phyloP scores from a whole-genome alignment of 116 monocot genomes.

The Trichopus zeylanicus region DNA sequence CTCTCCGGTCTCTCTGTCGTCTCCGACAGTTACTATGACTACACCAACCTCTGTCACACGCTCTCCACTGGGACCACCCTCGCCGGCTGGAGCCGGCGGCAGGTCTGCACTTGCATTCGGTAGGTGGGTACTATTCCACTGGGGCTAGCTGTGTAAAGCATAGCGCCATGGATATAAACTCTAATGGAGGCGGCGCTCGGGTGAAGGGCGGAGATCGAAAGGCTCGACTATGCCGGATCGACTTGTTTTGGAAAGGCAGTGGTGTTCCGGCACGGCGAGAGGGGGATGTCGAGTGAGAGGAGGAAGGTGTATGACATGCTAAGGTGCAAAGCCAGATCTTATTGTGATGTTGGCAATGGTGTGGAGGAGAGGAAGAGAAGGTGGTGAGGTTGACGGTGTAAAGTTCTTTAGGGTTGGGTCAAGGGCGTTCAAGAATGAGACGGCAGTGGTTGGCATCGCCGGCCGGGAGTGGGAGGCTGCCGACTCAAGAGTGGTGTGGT shows the following conservation, averaged over 20 bases:
- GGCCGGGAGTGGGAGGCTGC: conserved; percentile 23
- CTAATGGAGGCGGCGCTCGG: conserved; percentile 24
- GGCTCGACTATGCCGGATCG: conserved; percentile 9
- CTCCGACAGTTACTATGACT: conserved; percentile 41
- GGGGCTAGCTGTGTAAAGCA: conserved; percentile 27
- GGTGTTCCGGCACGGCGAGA: conserved; percentile 43
- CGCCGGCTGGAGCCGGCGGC: conserved; percentile 26
- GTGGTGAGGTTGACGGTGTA: conserved; percentile 23
- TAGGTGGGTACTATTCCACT: conserved; percentile 46
- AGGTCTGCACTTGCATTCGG: conserved; percentile 18
- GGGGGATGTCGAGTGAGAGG: conserved; percentile 17
- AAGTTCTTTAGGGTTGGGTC: conserved; percentile 27
- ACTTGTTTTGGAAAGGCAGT: conserved; percentile 45
- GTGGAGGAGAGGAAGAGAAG: neutral
- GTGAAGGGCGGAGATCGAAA: neutral
- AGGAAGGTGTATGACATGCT: conserved; percentile 33
- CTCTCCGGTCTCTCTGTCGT: conserved; percentile 32
- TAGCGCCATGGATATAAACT: conserved; percentile 23
- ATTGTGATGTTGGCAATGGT: conserved; percentile 15
- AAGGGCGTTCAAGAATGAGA: conserved; percentile 48
- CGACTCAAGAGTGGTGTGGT: conserved; percentile 18
- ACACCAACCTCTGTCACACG: conserved; percentile 42
- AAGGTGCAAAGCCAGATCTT: conserved; percentile 40
- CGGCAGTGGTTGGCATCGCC: conserved; percentile 13
- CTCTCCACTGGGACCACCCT: conserved; percentile 28